Percentiles rank a stretch among this genome's conserved stretches.
Conservation (phyloP, 805 yeast species). For the Nakazawaea ernobii region DNA sequence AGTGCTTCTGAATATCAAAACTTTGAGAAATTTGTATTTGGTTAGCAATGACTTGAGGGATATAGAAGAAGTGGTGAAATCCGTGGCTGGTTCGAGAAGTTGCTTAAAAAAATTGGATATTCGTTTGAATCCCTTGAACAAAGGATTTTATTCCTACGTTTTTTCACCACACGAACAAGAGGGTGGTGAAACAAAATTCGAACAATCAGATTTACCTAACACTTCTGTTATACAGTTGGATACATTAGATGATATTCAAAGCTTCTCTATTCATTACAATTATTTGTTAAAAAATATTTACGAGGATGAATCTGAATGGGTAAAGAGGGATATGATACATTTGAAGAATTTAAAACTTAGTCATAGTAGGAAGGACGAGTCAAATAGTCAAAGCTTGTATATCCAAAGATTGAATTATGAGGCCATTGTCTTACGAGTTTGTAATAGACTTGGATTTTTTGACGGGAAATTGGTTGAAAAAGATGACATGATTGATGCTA, state of each 20-base stretch:
- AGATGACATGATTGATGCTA: conserved; percentile 10
- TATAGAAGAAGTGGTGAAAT: conserved; percentile 27
- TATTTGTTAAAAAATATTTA: conserved; percentile 24
- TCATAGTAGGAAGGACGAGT: background rate
- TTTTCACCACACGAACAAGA: conserved; percentile 37
- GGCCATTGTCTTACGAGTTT: conserved; percentile 28
- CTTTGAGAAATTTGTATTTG: conserved; percentile 33
- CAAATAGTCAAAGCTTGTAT: background rate
- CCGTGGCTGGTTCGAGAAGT: conserved; percentile 25
- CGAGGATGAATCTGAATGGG: conserved; percentile 27
- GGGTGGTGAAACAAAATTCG: background rate
- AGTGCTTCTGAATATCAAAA: conserved; percentile 27
- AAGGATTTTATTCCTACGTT: conserved; percentile 45
- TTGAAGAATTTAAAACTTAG: conserved; percentile 15
- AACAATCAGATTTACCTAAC: background rate
- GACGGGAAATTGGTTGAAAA: conserved; percentile 24
- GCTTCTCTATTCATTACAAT: conserved; percentile 33
- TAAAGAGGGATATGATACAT: conserved; percentile 30
- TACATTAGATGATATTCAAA: conserved; percentile 36
- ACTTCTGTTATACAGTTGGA: conserved; percentile 26
- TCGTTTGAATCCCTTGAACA: conserved; percentile 43
- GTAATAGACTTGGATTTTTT: conserved; percentile 26
- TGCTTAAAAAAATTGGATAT: conserved; percentile 37
- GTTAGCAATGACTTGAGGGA: conserved; percentile 40
- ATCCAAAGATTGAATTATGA: conserved; percentile 29